Percentiles rank a stretch among this genome's conserved stretches.
These are phyloP conservation scores for Tetrapisispora pingtungensis DNA, from an alignment of 805 yeast genomes.

Conservation along the genomic window DNA sequence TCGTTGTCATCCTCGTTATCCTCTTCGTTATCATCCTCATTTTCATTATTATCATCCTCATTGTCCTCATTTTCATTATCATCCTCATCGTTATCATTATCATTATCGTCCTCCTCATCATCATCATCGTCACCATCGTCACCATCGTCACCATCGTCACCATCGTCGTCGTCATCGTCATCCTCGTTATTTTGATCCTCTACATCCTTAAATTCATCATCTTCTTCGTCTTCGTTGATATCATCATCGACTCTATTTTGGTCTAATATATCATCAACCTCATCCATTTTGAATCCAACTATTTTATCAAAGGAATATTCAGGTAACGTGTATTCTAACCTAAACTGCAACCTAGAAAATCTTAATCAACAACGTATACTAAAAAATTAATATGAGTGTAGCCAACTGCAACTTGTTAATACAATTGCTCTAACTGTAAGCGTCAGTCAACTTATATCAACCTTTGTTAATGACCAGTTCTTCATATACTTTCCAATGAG, in stretches of 20 bases:
- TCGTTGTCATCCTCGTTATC: constrained; percentile 9
- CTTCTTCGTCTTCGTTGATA: constrained; percentile 22
- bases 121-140: constrained; percentile 20
- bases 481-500: too few species aligned
- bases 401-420: too few species aligned
- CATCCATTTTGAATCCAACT: constrained; percentile 16
- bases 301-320: too few species aligned
- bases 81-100: constrained; percentile 20
- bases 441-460: too few species aligned
- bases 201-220: constrained; percentile 19
- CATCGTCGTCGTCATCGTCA: constrained; percentile 23
- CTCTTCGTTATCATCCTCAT: constrained; percentile 7
- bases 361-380: too few species aligned
- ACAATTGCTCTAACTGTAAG: too few species aligned
- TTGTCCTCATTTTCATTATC: constrained; percentile 14
- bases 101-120: constrained; percentile 25
- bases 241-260: constrained; percentile 13
- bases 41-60: constrained; percentile 15
- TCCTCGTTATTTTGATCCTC: constrained; percentile 19
- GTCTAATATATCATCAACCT: constrained; percentile 25
- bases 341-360: too few species aligned
- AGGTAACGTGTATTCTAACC: too few species aligned
- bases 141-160: constrained; percentile 16
- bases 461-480: too few species aligned
- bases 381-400: too few species aligned